Evolutionary conservation across 1,284 basidiomycete genomes (phyloP), one percentile per base, ranked within the genome.

Genomic region (Pseudozyma sp.): DNA sequence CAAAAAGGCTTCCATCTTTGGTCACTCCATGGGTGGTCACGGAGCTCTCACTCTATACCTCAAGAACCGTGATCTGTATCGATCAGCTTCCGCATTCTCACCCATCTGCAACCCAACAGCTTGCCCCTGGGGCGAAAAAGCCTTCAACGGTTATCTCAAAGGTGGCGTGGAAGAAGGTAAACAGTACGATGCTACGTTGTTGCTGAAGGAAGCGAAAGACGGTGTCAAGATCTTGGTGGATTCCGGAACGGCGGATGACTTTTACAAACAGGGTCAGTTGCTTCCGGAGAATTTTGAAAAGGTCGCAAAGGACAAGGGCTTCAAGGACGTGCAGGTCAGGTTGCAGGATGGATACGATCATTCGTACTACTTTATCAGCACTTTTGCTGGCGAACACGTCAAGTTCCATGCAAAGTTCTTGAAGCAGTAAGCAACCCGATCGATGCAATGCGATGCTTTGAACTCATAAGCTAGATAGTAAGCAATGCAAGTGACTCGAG

Each of bases 21-120:
- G 82, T 8, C 82, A 84, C 56, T 92, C 90, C 85, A 92, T 94
- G 95, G 96, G 96, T 65, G 95, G 96, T 2, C 94, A 97, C 84
- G 97, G 96, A 17, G 94, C 97, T 7, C 88, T 99, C 30, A 92
- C 92, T 4, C 86, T 97, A 51, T 98, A 98, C 86, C 90, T 99
- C 55, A 88, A 90, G 63, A 82, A 89, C 86, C 62, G 90, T 86
- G 40, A 42, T 7, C 59, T 89, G 68, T 99, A 92, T 86, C 90
- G 90, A 66, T 95, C 93, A 24, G 92, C 89, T n/a, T 96, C 94
- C 10, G 97, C 94, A 0, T 99, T 99, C 84, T 88, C 96, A 24
- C 95, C 96, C 1, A 92, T 97, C 68, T 87, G 90, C 78, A 97
- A 99, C 86, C 95, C 97, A 0, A 90, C 91, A 13, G 88, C 90